Evolutionary conservation across 768 basidiomycete genomes (phyloP), one percentile per base, ranked within the genome.

Genomic region (Chiua virens): DNA sequence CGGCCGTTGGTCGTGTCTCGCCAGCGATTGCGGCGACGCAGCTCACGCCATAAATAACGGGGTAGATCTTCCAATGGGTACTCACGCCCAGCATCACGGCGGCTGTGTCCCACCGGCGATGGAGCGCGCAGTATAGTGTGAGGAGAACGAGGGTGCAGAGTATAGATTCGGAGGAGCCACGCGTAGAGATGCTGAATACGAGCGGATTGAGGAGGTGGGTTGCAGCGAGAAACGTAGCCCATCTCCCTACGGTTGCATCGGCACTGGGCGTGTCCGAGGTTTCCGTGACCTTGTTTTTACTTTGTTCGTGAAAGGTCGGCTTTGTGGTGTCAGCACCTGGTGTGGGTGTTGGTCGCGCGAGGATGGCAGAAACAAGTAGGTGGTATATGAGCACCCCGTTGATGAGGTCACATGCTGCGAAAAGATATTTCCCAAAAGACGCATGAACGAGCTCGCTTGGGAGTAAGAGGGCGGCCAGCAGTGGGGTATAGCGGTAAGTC

Each of bases 51-150:
- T 98, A 98, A 49, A 99, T 82, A 57, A 95, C 75, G 0, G 97
- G 97, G 63, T 97, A 98, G 49, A 99, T 91, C 72, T 99, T 99
- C 91, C 93, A 96, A 61, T 98, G 94, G 0, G 92, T 85, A 54
- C 89, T 86, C 36, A 93, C 59, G 1, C 93, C 97, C 20, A 95
- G 75, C 49, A 86, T 62, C 5, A 90, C 57, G 0, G 92, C 94
- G 1, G 92, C 82, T 4, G 68, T 54, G 43, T 79, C 76, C 83
- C 89, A 88, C 39, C 74, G 74, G 4, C 71, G 74, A 37, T 77
- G 76, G 51, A 87, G 69, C 2, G 83, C 81, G 27, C 71, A 76
- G 63, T 80, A 81, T 23, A 95, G 71, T 0, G 86, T 83, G 45
- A 80, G 70, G 35, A 97, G 77, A 35, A 98, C 88, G 50, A 95